phyloP scores from a whole-genome alignment of 2,329 filamentous ascomycete species.

The Metarhizium humberi region DNA sequence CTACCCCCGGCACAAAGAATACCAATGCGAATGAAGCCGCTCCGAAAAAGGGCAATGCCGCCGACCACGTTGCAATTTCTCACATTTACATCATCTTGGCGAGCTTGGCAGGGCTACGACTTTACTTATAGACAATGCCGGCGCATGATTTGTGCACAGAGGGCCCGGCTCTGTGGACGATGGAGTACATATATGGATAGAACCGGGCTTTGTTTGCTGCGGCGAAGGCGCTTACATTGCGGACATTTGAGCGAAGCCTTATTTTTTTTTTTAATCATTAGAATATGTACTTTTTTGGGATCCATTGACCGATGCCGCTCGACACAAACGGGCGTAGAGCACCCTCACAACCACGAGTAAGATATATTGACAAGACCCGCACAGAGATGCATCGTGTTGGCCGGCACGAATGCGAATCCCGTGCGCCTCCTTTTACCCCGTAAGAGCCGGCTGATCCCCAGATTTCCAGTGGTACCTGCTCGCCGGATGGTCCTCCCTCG shows the following conservation, averaged over 20 bases:
- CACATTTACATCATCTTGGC: neutral
- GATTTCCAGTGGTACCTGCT: constrained; percentile 29
- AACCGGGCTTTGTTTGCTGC: neutral
- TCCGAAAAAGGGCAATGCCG: neutral
- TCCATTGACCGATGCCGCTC: too few species aligned
- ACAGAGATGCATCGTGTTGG: neutral
- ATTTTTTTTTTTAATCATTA: too few species aligned
- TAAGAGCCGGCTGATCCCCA: constrained; percentile 13
- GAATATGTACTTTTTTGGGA: too few species aligned
- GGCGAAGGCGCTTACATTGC: neutral
- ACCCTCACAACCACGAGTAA: too few species aligned
- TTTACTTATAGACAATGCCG: neutral
- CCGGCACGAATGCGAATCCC: neutral
- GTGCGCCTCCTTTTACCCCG: neutral
- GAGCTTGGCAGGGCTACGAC: neutral
- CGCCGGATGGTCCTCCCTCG: constrained; percentile 28
- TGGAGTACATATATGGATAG: too few species aligned
- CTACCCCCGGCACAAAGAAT: neutral
- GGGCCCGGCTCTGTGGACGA: too few species aligned
- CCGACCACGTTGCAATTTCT: neutral
- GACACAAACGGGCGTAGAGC: too few species aligned
- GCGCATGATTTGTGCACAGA: too few species aligned
- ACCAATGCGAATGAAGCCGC: neutral
- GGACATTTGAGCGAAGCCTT: neutral
- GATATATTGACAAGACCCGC: neutral